A percentile compares a stretch with the other conserved stretches of the same genome.
phyloP scores from a whole-genome alignment of 2,329 filamentous ascomycete genomes.

The Gremmenia infestans region DNA sequence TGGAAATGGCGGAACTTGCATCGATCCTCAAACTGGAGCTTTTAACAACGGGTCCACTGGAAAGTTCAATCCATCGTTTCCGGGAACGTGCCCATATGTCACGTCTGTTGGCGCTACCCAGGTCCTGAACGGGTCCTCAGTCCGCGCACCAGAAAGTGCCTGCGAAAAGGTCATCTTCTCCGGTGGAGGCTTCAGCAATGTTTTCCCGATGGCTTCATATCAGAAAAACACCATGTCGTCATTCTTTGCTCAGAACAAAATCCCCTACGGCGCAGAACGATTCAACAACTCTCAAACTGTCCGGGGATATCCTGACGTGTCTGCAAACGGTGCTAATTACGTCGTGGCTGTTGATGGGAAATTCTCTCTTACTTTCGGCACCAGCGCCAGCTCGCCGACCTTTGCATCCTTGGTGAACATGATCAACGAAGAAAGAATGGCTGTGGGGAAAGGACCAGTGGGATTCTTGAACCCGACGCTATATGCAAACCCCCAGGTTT shows the following conservation, averaged over 20 bases:
- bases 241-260: constrained; percentile 25
- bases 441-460: constrained; percentile 31
- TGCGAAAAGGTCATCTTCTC: constrained; percentile 63
- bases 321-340: constrained; percentile 41
- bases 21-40: constrained; percentile 32
- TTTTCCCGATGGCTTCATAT: constrained; percentile 42
- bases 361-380: constrained; percentile 44
- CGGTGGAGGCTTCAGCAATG: constrained; percentile 64
- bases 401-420: constrained; percentile 39
- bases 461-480: constrained; percentile 36
- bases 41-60: constrained; percentile 31
- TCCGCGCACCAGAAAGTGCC: constrained; percentile 37
- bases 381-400: constrained; percentile 40
- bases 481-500: constrained; percentile 25
- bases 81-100: constrained; percentile 43
- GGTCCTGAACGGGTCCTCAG: constrained; percentile 34
- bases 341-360: constrained; percentile 40
- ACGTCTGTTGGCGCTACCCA: constrained; percentile 49
- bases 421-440: constrained; percentile 37
- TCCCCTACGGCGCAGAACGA: constrained; percentile 33
- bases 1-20: constrained; percentile 36
- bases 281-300: constrained; percentile 42
- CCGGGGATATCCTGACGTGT: constrained; percentile 45
- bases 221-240: constrained; percentile 33
- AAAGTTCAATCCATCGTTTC: constrained; percentile 44